These are phyloP conservation scores for Cephalotrichum gorgonifer DNA, from an alignment of 2,329 filamentous ascomycete genomes.

Conservation along the genomic window DNA sequence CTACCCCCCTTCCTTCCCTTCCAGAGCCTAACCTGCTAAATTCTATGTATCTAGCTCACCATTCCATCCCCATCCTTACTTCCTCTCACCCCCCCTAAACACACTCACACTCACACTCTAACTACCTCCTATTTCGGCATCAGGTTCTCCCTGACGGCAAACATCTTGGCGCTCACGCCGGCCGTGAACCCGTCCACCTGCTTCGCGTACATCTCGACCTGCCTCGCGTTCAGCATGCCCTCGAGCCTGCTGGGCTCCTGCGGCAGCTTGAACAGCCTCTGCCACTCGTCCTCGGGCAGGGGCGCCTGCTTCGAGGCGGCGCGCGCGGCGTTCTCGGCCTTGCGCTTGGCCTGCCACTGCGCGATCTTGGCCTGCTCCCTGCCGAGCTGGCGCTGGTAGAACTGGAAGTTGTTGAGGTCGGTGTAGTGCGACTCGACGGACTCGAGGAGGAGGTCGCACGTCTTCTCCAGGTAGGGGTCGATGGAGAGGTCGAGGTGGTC, in stretches of 20 bases:
- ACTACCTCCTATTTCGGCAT: slow-evolving; percentile 37
- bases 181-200: slow-evolving; percentile 96
- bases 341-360: slow-evolving; percentile 93
- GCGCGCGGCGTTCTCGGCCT: slow-evolving; percentile 84
- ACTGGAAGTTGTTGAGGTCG: slow-evolving; percentile 97
- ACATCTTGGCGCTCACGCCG: slow-evolving; percentile 92
- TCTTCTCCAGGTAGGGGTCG: slow-evolving; percentile 97
- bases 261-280: slow-evolving; percentile 94
- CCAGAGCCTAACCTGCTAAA: too few species aligned
- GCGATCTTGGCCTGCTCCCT: slow-evolving; percentile 96
- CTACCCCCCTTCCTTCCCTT: too few species aligned
- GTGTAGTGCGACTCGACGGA: slow-evolving; percentile 97
- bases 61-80: too few species aligned
- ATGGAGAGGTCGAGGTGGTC: slow-evolving; percentile 87
- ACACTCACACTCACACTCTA: background rate
- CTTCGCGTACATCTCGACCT: slow-evolving; percentile 95
- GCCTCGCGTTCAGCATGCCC: slow-evolving; percentile 86
- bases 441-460: slow-evolving; percentile 89
- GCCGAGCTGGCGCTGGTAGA: slow-evolving; percentile 85
- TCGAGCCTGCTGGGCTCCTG: slow-evolving; percentile 88
- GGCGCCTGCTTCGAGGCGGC: slow-evolving; percentile 77
- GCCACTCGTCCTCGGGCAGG: slow-evolving; percentile 96
- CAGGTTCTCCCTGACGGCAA: slow-evolving; percentile 71
- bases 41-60: too few species aligned
- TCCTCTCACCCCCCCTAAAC: too few species aligned